phyloP scores from a whole-genome alignment of 1,139 yeast species.

The Taphrina communis region DNA sequence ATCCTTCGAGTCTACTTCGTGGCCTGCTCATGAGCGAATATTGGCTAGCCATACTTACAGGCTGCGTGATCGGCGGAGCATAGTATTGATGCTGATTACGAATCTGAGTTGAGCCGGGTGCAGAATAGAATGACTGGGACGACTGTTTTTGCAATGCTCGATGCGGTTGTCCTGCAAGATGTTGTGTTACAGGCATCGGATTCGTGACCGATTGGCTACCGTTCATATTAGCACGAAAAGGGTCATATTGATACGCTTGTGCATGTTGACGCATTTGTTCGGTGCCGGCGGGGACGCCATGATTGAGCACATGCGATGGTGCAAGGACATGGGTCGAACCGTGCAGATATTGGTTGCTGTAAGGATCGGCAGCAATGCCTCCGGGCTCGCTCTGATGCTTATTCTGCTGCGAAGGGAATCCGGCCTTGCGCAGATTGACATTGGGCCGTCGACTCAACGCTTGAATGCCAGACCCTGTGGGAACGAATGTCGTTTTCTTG shows the following conservation, averaged over 20 bases:
- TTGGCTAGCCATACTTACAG: slow-evolving; percentile 9
- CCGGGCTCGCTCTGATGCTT: not conserved
- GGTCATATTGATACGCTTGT: slow-evolving; percentile 1
- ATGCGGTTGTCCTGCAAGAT: not conserved
- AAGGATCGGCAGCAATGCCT: not conserved
- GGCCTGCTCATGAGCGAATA: slow-evolving; percentile 2
- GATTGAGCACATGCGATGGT: not conserved
- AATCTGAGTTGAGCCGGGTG: not conserved
- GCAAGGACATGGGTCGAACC: not conserved
- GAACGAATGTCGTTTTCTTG: not conserved
- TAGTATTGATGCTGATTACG: not conserved
- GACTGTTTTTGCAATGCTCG: slow-evolving; percentile 2
- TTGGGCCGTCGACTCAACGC: not conserved
- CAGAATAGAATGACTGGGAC: not conserved
- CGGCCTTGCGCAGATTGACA: slow-evolving; percentile 2
- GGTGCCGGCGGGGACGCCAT: not conserved
- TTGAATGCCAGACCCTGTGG: not conserved
- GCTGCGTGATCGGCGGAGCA: not conserved
- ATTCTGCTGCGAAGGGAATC: slow-evolving; percentile 22
- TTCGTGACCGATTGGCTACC: not conserved
- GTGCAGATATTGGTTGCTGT: not conserved
- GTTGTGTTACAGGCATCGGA: not conserved
- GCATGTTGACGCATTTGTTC: slow-evolving; percentile 11
- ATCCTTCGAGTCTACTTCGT: not conserved
- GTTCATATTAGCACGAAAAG: not conserved